Evolutionary conservation across 1,284 basidiomycete species (phyloP).

Genomic region (Tilletia horrida): DNA sequence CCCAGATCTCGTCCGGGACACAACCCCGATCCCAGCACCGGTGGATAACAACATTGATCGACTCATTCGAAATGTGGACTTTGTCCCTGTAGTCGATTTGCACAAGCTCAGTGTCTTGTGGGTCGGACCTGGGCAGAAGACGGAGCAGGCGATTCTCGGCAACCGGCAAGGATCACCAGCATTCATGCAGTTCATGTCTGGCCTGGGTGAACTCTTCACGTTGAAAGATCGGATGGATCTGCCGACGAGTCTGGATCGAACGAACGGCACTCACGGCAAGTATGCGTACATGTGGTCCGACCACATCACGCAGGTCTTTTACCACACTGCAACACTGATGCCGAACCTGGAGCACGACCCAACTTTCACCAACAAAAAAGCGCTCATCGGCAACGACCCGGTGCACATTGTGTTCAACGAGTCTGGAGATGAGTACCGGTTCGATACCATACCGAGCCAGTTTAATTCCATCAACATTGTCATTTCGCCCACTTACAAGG

Average conservation of each 20-base stretch:
- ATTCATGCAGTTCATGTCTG: slow-evolving; percentile 86
- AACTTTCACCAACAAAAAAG: slow-evolving; percentile 44
- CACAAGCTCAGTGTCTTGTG: slow-evolving; percentile 96
- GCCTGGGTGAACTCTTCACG: slow-evolving; percentile 81
- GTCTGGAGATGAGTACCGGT: slow-evolving; percentile 64
- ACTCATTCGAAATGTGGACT: slow-evolving; percentile 71
- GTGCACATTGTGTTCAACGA: slow-evolving; percentile 85
- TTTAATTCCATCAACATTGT: slow-evolving; percentile 99
- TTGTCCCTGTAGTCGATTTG: slow-evolving; percentile 91
- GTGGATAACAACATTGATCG: slow-evolving; percentile 63
- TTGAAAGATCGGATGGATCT: slow-evolving; percentile 77
- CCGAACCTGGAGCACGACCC: slow-evolving; percentile 59
- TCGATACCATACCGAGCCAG: slow-evolving; percentile 84
- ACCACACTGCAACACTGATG: slow-evolving; percentile 97
- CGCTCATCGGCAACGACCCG: slow-evolving; percentile 54
- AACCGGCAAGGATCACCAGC: slow-evolving; percentile 91
- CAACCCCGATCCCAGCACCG: slow-evolving; percentile 58
- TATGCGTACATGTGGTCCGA: slow-evolving; percentile 91
- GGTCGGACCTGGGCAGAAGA: slow-evolving; percentile 82
- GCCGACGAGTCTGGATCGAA: slow-evolving; percentile 85
- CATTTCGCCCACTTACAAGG: slow-evolving; percentile 59
- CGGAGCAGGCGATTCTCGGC: slow-evolving; percentile 79
- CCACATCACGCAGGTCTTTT: slow-evolving; percentile 90
- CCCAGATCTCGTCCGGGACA: slow-evolving; percentile 50
- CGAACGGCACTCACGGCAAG: slow-evolving; percentile 64